Evolutionary conservation across 805 yeast genomes (phyloP).

Genomic region (Deakozyma indianensis): DNA sequence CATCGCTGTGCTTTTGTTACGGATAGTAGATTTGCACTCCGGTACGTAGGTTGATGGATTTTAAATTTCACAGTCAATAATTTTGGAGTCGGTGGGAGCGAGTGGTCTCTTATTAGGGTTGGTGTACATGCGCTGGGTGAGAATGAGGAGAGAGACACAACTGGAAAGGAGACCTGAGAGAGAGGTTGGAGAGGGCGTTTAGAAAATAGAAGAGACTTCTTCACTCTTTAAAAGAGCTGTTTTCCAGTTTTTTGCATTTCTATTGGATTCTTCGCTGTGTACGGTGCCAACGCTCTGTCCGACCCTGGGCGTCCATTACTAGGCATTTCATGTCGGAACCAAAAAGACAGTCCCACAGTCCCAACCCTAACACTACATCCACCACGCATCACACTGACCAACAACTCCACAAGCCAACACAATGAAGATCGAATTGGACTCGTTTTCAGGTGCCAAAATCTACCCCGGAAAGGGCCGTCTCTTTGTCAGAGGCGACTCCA

Average conservation of each 20-base stretch:
- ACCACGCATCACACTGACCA: background rate
- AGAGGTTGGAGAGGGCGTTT: too few relatives aligned
- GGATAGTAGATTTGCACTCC: constrained; percentile 58
- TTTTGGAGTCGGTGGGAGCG: background rate
- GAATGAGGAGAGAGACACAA: too few relatives aligned
- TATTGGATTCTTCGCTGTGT: too few relatives aligned
- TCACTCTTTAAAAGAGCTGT: too few relatives aligned
- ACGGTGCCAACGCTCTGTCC: too few relatives aligned
- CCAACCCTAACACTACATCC: constrained; percentile 4
- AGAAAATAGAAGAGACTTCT: too few relatives aligned
- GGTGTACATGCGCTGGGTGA: constrained; percentile 48
- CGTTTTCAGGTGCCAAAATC: constrained; percentile 98
- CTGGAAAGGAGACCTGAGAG: too few relatives aligned
- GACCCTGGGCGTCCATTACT: too few relatives aligned
- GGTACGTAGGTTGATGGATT: constrained; percentile 31
- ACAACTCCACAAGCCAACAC: constrained; percentile 4
- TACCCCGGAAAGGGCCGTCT: constrained; percentile 99
- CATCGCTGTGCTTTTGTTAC: constrained; percentile 93
- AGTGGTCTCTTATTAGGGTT: constrained; percentile 59
- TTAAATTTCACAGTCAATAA: constrained; percentile 2
- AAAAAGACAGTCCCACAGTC: constrained; percentile 1
- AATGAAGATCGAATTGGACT: constrained; percentile 99
- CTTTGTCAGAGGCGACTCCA: constrained; percentile 99
- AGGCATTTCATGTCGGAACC: too few relatives aligned
- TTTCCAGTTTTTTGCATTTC: too few relatives aligned